Conservation (phyloP, 179 eudicot species). For the Silene coronaria region DNA sequence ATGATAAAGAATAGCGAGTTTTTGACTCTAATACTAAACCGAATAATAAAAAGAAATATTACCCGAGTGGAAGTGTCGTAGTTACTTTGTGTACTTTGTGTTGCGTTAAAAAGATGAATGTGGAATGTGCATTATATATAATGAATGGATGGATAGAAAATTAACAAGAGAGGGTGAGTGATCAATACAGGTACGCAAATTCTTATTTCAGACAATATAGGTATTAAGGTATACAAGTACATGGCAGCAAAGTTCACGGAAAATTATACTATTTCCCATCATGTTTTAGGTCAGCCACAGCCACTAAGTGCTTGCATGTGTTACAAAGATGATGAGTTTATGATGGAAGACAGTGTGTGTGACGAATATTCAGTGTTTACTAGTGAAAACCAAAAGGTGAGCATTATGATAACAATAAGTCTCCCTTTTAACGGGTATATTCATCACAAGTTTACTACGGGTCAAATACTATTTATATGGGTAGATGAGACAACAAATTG, state of each 20-base stretch:
- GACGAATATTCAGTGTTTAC: no score
- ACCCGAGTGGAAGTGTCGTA: constrained; percentile 18
- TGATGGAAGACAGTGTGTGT: no score
- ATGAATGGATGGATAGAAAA: not conserved
- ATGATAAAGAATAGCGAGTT: no score
- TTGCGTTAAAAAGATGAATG: constrained; percentile 14
- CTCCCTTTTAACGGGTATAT: no score
- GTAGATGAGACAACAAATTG: no score
- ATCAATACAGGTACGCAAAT: not conserved
- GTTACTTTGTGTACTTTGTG: constrained; percentile 5
- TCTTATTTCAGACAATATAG: no score
- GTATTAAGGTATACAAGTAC: not conserved
- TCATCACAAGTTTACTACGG: no score
- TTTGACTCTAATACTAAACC: no score
- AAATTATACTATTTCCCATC: not conserved
- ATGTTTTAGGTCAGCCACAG: not conserved
- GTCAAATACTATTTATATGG: no score
- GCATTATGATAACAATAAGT: no score
- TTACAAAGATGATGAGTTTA: no score
- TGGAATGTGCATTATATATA: not conserved
- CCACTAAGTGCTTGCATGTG: not conserved
- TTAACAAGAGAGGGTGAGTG: not conserved
- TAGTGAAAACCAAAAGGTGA: no score
- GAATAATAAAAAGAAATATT: not conserved
- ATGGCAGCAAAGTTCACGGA: constrained; percentile 13